Evolutionary conservation across 2,329 filamentous ascomycete species (phyloP).

Genomic region (Pyricularia pennisetigena): DNA sequence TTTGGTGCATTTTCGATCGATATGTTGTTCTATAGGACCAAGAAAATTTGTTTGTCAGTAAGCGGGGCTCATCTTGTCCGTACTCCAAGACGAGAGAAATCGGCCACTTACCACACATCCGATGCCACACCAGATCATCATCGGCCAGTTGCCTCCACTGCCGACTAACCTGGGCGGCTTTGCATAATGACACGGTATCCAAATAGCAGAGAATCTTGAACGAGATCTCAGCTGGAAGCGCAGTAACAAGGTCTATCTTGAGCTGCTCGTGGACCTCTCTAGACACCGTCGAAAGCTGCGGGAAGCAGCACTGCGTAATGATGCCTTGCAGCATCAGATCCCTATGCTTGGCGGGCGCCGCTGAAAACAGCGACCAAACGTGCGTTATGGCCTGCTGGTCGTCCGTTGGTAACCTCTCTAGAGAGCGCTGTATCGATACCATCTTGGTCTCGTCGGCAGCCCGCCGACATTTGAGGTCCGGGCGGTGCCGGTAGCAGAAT

Average conservation of each 20-base stretch:
- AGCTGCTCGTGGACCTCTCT: constrained; percentile 87
- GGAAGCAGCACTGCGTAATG: constrained; percentile 93
- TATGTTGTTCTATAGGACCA: constrained; percentile 22
- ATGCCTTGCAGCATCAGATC: constrained; percentile 96
- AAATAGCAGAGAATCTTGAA: constrained; percentile 90
- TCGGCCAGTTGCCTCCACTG: constrained; percentile 87
- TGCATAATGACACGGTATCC: constrained; percentile 89
- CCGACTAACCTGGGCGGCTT: constrained; percentile 86
- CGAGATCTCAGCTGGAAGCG: constrained; percentile 79
- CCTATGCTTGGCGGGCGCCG: constrained; percentile 84
- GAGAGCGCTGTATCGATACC: constrained; percentile 85
- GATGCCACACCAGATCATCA: constrained; percentile 95
- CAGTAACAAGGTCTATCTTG: constrained; percentile 91
- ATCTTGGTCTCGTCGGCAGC: constrained; percentile 94
- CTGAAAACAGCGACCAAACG: constrained; percentile 96
- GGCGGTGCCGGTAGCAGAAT: constrained; percentile 91
- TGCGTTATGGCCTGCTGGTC: constrained; percentile 96
- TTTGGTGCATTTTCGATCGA: constrained; percentile 85
- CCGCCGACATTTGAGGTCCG: constrained; percentile 85
- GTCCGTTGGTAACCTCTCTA: constrained; percentile 68
- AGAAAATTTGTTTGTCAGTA: not conserved
- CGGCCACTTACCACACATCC: constrained; percentile 60
- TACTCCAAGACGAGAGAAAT: not conserved
- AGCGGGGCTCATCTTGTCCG: not conserved
- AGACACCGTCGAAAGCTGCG: constrained; percentile 87